These are phyloP conservation scores for Leccinum arenicola DNA, from an alignment of 768 basidiomycete genomes.

Conservation along the genomic window DNA sequence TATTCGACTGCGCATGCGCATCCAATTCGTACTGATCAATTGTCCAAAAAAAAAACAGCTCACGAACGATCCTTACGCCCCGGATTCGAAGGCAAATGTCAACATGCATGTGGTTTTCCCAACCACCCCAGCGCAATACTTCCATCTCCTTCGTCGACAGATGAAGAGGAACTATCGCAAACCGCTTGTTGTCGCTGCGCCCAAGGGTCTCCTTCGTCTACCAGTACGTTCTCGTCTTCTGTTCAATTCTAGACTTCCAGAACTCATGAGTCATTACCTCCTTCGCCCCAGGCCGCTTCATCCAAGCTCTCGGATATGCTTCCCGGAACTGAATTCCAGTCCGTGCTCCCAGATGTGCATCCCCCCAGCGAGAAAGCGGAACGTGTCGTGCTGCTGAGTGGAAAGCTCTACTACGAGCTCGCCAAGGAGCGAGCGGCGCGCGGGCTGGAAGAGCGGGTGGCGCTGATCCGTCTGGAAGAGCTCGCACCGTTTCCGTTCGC, in stretches of 20 bases:
- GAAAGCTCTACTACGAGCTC: conserved; percentile 89
- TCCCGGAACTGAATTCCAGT: conserved; percentile 59
- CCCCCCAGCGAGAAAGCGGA: conserved; percentile 39
- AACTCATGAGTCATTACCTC: not conserved
- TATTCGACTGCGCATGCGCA: not conserved
- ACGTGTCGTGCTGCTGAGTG: conserved; percentile 72
- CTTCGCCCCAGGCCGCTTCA: conserved; percentile 58
- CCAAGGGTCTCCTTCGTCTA: conserved; percentile 78
- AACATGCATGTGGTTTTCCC: conserved; percentile 87
- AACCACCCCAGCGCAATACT: conserved; percentile 88
- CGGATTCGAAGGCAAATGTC: conserved; percentile 41
- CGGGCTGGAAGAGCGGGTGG: conserved; percentile 48
- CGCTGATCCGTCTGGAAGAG: conserved; percentile 80
- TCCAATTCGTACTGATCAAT: not conserved
- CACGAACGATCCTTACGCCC: conserved; percentile 64
- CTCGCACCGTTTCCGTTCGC: conserved; percentile 84
- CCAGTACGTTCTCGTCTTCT: conserved; percentile 47
- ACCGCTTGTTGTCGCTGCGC: conserved; percentile 80
- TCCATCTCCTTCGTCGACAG: conserved; percentile 89
- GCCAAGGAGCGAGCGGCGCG: conserved; percentile 59
- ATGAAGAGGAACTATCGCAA: conserved; percentile 83
- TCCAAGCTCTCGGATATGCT: conserved; percentile 63
- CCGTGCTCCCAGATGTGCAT: conserved; percentile 56
- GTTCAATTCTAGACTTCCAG: not conserved
- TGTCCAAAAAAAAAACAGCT: conserved; percentile 43